phyloP scores from a whole-genome alignment of 805 yeast species.

The Nakazawaea pomicola region DNA sequence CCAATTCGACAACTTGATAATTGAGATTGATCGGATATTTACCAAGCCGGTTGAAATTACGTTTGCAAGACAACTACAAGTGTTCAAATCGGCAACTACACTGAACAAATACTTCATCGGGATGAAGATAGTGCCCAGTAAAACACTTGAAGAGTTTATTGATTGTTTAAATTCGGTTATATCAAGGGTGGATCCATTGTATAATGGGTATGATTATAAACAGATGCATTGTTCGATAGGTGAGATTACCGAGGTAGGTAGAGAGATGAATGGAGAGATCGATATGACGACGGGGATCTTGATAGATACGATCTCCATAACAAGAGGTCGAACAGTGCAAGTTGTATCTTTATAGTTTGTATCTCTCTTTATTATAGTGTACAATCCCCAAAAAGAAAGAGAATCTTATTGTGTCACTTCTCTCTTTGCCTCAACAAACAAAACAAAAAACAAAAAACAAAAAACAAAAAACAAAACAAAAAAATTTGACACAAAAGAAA shows the following conservation, averaged over 20 bases:
- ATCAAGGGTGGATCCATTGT: neutral
- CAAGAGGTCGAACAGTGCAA: neutral
- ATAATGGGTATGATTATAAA: neutral
- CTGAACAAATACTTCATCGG: neutral
- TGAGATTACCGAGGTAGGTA: neutral
- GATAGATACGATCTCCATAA: neutral
- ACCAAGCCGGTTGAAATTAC: neutral
- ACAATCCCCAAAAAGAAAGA: no score
- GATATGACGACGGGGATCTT: neutral
- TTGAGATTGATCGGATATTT: neutral
- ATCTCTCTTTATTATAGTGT: no score
- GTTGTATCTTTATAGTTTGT: no score
- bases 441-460: no score
- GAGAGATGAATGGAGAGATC: neutral
- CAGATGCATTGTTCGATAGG: constrained; percentile 2
- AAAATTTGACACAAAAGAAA: no score
- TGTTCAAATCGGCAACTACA: neutral
- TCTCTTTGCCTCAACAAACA: no score
- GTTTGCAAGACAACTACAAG: neutral
- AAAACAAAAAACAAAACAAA: no score
- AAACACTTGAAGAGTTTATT: neutral
- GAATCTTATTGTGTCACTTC: no score
- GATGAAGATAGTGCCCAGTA: neutral
- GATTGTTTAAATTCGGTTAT: neutral
- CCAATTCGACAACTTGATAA: neutral